Conservation (phyloP, 805 yeast species). For the Metschnikowia anglica region DNA sequence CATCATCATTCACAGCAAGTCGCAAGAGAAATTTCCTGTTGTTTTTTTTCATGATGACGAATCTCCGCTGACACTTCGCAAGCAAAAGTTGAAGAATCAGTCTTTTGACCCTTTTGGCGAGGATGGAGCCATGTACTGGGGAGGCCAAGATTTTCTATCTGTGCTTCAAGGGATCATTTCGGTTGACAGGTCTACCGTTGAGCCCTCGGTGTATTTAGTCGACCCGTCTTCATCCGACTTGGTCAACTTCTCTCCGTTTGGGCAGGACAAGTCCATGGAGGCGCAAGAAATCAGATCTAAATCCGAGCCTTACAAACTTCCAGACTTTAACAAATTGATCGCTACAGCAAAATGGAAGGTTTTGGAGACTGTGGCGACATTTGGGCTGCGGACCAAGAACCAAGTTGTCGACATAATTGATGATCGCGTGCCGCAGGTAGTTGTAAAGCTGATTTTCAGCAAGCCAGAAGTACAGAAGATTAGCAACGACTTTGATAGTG, state of each 20-base stretch:
- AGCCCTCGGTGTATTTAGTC: conserved; percentile 67
- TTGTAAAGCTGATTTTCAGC: conserved; percentile 53
- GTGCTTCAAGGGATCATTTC: conserved; percentile 55
- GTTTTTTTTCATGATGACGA: conserved; percentile 92
- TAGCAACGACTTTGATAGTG: conserved; percentile 90
- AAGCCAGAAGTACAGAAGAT: conserved; percentile 79
- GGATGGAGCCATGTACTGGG: conserved; percentile 70
- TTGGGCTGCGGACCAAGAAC: conserved; percentile 51
- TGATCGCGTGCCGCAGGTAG: conserved; percentile 58
- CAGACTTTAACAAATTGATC: conserved; percentile 47
- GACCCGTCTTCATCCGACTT: conserved; percentile 74
- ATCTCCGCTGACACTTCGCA: conserved; percentile 67
- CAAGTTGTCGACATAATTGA: conserved; percentile 65
- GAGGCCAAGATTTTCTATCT: conserved; percentile 76
- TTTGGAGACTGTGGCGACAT: conserved; percentile 78
- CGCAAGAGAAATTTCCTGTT: conserved; percentile 72
- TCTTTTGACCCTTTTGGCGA: conserved; percentile 73
- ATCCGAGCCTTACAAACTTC: conserved; percentile 23
- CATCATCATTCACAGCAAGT: conserved; percentile 65
- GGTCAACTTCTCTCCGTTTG: conserved; percentile 50
- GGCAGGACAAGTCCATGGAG: conserved; percentile 1
- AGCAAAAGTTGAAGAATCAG: conserved; percentile 57
- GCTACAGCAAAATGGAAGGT: conserved; percentile 82
- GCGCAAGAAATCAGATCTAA: conserved; percentile 1
- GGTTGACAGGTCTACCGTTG: conserved; percentile 67